phyloP scores from a whole-genome alignment of 192 early-diverging fungal species.

The Backusella australiensis region DNA sequence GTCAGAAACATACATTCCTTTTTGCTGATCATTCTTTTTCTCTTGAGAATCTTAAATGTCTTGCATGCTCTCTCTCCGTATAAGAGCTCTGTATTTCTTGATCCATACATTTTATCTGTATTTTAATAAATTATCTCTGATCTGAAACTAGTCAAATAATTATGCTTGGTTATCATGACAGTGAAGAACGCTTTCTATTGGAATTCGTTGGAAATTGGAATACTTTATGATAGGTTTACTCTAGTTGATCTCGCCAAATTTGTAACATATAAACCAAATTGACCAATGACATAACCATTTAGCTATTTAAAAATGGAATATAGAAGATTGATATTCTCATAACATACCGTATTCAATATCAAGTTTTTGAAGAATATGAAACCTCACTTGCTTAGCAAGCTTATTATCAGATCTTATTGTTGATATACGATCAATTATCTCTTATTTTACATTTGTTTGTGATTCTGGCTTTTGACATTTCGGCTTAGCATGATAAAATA shows the following conservation, averaged over 20 bases:
- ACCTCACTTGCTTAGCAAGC: neutral
- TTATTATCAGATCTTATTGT: neutral
- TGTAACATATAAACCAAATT: neutral
- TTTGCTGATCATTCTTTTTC: neutral
- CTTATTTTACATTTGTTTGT: no score
- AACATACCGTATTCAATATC: neutral
- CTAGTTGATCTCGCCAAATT: no score
- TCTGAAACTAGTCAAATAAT: neutral
- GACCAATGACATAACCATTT: neutral
- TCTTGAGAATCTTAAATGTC: neutral
- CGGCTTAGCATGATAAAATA: neutral
- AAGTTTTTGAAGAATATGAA: neutral
- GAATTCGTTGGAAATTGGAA: neutral
- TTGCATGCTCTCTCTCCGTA: neutral
- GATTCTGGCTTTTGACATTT: no score
- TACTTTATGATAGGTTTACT: no score
- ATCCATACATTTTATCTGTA: neutral
- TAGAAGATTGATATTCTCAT: neutral
- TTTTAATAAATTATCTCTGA: neutral
- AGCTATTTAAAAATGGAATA: neutral
- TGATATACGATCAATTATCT: neutral
- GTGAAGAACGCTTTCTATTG: neutral
- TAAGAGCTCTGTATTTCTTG: neutral
- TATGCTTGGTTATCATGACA: neutral
- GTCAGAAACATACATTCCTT: neutral